Evolutionary conservation across 2,329 filamentous ascomycete species (phyloP).

Genomic region (Botrytis cinerea): DNA sequence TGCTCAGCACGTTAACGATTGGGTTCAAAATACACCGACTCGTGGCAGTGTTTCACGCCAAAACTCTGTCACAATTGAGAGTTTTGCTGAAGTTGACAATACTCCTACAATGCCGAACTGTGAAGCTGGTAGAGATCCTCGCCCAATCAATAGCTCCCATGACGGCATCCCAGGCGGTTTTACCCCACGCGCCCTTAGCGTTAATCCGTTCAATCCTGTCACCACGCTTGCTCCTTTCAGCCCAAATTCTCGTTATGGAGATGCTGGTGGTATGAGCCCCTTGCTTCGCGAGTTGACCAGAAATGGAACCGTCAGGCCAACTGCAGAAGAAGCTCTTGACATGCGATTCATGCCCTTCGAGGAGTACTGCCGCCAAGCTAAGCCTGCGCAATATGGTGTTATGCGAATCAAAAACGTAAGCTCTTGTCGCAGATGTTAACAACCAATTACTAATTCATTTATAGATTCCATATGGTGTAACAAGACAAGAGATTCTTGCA

Average conservation of each 20-base stretch:
- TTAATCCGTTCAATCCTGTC: constrained; percentile 27
- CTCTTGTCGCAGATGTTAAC: constrained; percentile 20
- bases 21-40: constrained; percentile 28
- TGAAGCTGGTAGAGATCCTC: neutral
- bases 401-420: constrained; percentile 45
- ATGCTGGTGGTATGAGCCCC: constrained; percentile 27
- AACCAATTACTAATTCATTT: constrained; percentile 24
- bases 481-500: constrained; percentile 56
- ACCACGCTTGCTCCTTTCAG: constrained; percentile 20
- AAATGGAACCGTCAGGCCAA: constrained; percentile 33
- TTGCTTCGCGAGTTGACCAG: constrained; percentile 31
- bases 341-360: constrained; percentile 41
- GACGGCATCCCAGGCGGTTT: neutral
- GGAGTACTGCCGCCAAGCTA: constrained; percentile 41
- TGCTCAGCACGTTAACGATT: constrained; percentile 27
- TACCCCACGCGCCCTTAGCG: constrained; percentile 10
- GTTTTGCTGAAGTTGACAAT: neutral
- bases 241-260: constrained; percentile 14
- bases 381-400: constrained; percentile 39
- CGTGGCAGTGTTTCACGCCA: neutral
- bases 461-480: constrained; percentile 59
- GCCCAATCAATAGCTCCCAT: neutral
- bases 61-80: neutral
- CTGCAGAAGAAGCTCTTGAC: constrained; percentile 37
- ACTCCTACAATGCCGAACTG: constrained; percentile 19